A percentile compares a stretch with the other conserved stretches of the same genome.
Conservation (phyloP, 2,329 filamentous ascomycete genomes). For the Sphaerulina musiva region DNA sequence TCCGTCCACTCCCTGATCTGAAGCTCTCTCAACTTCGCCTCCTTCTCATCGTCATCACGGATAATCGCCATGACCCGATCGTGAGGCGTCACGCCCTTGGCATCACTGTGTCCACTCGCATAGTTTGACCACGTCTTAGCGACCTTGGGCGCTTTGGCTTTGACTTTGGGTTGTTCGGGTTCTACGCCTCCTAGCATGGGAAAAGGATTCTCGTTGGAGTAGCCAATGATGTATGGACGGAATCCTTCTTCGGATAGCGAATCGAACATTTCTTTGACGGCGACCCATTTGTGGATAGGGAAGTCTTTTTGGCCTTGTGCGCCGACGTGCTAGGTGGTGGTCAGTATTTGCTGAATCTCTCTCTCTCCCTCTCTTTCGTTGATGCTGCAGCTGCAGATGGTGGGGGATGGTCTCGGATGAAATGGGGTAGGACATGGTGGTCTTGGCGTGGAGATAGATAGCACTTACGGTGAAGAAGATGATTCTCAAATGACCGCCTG, state of each 20-base stretch:
- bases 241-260: constrained; percentile 28
- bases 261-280: constrained; percentile 33
- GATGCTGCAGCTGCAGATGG: neutral
- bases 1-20: constrained; percentile 20
- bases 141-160: constrained; percentile 23
- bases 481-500: constrained; percentile 27
- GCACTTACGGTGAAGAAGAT: constrained; percentile 30
- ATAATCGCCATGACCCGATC: constrained; percentile 33
- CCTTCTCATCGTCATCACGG: constrained; percentile 28
- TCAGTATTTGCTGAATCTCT: neutral
- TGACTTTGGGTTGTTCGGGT: constrained; percentile 24
- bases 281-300: constrained; percentile 25
- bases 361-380: neutral
- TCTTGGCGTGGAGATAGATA: neutral
- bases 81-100: constrained; percentile 24
- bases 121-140: constrained; percentile 26
- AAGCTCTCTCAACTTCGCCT: constrained; percentile 26
- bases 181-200: constrained; percentile 32
- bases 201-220: constrained; percentile 31
- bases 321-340: constrained; percentile 27
- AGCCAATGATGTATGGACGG: constrained; percentile 31
- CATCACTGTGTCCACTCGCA: constrained; percentile 25
- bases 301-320: constrained; percentile 30
- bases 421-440: neutral
- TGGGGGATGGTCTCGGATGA: neutral